Percentiles rank a stretch among this genome's conserved stretches.
These are phyloP conservation scores for Solanum etuberosum DNA, from an alignment of 257 asterid species.

Conservation along the genomic window DNA sequence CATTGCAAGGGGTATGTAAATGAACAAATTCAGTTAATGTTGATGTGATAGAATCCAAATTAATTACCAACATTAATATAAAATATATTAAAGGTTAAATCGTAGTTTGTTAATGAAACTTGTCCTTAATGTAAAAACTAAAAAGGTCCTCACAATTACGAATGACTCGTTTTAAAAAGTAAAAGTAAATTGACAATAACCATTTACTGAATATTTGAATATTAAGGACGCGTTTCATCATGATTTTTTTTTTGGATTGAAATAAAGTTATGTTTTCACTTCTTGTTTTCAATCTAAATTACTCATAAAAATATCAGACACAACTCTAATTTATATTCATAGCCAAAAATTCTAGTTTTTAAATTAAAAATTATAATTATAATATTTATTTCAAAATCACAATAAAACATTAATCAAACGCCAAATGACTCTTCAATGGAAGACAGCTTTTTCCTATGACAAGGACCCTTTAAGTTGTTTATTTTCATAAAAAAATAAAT, in stretches of 20 bases:
- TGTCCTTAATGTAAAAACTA: not conserved
- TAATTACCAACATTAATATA: not conserved
- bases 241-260: not conserved
- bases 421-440: not conserved
- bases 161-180: not conserved
- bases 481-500: not conserved
- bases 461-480: not conserved
- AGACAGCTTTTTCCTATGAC: not conserved
- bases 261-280: too few relatives aligned
- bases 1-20: not conserved
- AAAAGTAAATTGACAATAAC: not conserved
- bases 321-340: too few relatives aligned
- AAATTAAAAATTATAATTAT: too few relatives aligned
- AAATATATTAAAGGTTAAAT: not conserved
- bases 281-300: not conserved
- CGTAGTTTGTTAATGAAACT: not conserved
- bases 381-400: too few relatives aligned
- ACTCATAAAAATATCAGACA: not conserved
- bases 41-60: not conserved
- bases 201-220: not conserved
- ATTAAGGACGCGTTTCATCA: not conserved
- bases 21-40: not conserved
- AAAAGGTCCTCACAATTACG: not conserved
- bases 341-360: too few relatives aligned
- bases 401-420: too few relatives aligned